A percentile compares a stretch with the other conserved stretches of the same genome.
phyloP scores from a whole-genome alignment of 164 flowering plant genomes.

The Pachysandra terminalis region DNA sequence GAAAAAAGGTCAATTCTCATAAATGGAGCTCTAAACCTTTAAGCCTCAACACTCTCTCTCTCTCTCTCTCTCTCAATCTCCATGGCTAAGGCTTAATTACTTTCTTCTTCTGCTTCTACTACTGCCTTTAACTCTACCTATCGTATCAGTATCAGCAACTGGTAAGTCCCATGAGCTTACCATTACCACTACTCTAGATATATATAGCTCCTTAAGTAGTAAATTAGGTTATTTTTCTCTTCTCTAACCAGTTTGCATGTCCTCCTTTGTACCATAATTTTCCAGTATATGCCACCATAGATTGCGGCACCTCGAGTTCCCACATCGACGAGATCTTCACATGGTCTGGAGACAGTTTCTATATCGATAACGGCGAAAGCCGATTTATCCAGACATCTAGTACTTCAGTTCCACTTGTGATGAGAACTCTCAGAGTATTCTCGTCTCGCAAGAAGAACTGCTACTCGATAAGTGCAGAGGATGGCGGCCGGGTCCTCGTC shows the following conservation, averaged over 20 bases:
- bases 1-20: too few species aligned
- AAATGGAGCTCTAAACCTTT: too few species aligned
- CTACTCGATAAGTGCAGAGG: constrained; percentile 16
- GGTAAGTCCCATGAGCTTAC: neutral
- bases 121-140: neutral
- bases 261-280: neutral
- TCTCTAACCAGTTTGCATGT: neutral
- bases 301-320: constrained; percentile 27
- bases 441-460: constrained; percentile 32
- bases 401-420: constrained; percentile 2
- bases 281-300: constrained; percentile 29
- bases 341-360: constrained; percentile 29
- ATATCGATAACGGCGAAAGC: constrained; percentile 21
- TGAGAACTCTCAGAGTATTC: constrained; percentile 36
- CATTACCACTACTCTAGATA: neutral
- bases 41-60: too few species aligned
- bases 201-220: too few species aligned
- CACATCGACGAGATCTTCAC: constrained; percentile 16
- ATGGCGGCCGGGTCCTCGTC: constrained; percentile 17
- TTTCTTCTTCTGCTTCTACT: neutral
- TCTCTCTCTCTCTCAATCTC: neutral
- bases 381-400: constrained; percentile 3
- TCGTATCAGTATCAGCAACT: neutral
- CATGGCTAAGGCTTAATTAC: neutral
- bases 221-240: neutral